These are phyloP conservation scores for Tulasnella sp. DNA, from an alignment of 768 basidiomycete genomes.

Conservation along the genomic window DNA sequence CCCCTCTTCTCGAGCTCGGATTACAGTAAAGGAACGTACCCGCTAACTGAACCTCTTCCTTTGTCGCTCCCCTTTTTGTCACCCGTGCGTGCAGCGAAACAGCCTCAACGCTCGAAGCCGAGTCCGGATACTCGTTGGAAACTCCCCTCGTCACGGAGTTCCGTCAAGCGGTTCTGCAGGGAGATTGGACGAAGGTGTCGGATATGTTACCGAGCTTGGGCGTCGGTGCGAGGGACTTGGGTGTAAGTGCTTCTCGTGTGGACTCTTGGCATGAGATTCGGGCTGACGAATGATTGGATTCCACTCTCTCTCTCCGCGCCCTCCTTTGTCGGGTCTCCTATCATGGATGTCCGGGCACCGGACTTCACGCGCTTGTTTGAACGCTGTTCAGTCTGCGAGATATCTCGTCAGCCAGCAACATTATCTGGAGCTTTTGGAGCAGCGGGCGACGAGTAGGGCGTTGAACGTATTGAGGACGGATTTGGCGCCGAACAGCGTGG, in stretches of 20 bases:
- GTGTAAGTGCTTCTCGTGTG: constrained; percentile 33
- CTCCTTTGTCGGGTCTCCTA: background rate
- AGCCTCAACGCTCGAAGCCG: constrained; percentile 77
- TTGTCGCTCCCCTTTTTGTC: background rate
- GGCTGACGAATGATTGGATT: background rate
- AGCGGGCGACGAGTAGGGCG: constrained; percentile 65
- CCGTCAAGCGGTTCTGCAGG: constrained; percentile 65
- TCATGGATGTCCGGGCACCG: no score
- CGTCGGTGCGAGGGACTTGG: constrained; percentile 56
- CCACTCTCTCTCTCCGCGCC: background rate
- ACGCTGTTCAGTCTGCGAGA: constrained; percentile 49
- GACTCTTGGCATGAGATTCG: background rate
- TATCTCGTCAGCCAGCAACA: constrained; percentile 92
- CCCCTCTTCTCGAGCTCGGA: background rate
- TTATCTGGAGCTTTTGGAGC: constrained; percentile 86
- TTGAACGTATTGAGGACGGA: constrained; percentile 79
- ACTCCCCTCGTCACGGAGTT: constrained; percentile 66
- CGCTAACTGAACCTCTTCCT: constrained; percentile 13
- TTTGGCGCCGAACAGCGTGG: constrained; percentile 68
- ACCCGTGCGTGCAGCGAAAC: constrained; percentile 49
- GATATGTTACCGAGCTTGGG: constrained; percentile 55
- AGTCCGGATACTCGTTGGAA: constrained; percentile 86
- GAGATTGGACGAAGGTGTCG: constrained; percentile 71
- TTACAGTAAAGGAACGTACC: background rate
- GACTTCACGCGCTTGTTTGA: background rate